Conservation (phyloP, 176 grass and related monocot species). For the Ensete ventricosum region DNA sequence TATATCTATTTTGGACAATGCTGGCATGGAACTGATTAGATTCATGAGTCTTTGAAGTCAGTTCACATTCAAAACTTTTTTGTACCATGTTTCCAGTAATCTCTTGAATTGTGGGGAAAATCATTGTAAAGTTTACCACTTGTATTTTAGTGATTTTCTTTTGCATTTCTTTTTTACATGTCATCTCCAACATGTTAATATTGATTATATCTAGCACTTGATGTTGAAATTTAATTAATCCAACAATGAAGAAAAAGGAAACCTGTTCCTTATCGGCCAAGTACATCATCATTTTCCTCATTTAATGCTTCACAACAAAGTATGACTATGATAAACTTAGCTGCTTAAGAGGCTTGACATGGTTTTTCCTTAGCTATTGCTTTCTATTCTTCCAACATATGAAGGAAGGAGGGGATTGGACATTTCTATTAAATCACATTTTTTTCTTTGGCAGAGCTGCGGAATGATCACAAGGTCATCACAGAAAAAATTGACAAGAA, state of each 20-base stretch:
- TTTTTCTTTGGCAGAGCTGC: constrained; percentile 39
- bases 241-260: too few species aligned
- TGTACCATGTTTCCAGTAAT: neutral
- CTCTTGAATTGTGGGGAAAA: neutral
- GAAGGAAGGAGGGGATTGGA: neutral
- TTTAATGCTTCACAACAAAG: too few species aligned
- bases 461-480: constrained; percentile 67
- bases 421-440: neutral
- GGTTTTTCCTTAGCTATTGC: too few species aligned
- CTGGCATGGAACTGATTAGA: neutral
- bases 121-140: too few species aligned
- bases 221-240: constrained; percentile 11
- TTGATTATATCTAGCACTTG: neutral
- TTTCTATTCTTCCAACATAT: too few species aligned
- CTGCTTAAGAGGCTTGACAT: too few species aligned
- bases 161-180: too few species aligned
- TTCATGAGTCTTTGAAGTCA: neutral
- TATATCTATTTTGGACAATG: neutral
- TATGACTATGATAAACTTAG: too few species aligned
- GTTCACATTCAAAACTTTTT: neutral
- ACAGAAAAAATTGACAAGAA: constrained; percentile 75
- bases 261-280: too few species aligned
- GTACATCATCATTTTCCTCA: too few species aligned
- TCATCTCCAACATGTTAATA: too few species aligned
- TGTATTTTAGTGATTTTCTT: too few species aligned